A percentile compares a stretch with the other conserved stretches of the same genome.
Conservation (phyloP, 2,329 filamentous ascomycete species). For the Aspergillus hortae region DNA sequence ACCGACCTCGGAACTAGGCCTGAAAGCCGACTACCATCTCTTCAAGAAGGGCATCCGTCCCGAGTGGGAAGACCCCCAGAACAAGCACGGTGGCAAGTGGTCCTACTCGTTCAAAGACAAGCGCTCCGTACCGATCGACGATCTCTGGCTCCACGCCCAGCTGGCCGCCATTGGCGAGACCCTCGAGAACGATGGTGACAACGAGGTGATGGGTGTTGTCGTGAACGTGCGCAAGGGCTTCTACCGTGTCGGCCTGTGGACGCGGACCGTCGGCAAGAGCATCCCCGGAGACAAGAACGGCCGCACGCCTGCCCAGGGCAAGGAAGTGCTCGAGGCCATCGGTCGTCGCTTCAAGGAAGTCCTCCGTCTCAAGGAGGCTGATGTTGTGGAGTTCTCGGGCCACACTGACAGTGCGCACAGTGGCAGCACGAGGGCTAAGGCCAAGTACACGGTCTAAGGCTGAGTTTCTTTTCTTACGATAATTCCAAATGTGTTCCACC, state of each 20-base stretch:
- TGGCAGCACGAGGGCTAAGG: conserved; percentile 91
- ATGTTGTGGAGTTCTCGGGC: conserved; percentile 89
- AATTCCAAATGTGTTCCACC: conserved; percentile 11
- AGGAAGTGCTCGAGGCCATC: conserved; percentile 78
- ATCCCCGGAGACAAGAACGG: conserved; percentile 73
- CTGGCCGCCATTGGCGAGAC: conserved; percentile 96
- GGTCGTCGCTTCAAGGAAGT: conserved; percentile 91
- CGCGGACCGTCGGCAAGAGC: conserved; percentile 83
- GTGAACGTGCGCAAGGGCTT: conserved; percentile 98
- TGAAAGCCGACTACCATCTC: conserved; percentile 98
- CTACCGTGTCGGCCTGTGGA: conserved; percentile 97
- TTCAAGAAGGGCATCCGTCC: conserved; percentile 97
- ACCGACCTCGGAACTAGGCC: conserved; percentile 86
- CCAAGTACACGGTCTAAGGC: conserved; percentile 78
- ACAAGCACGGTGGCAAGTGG: conserved; percentile 99
- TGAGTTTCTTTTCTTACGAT: conserved; percentile 15
- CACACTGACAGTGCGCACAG: conserved; percentile 92
- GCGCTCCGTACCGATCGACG: conserved; percentile 84
- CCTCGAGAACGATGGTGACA: conserved; percentile 86
- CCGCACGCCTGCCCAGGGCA: conserved; percentile 74
- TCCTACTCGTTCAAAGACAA: conserved; percentile 98
- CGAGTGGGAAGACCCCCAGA: conserved; percentile 97
- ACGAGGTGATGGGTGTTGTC: conserved; percentile 98
- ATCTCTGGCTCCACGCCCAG: conserved; percentile 96
- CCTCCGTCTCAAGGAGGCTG: conserved; percentile 70